Evolutionary conservation across 1,284 basidiomycete species (phyloP), one percentile per base, ranked within the genome.

Genomic region (Malassezia psittaci): DNA sequence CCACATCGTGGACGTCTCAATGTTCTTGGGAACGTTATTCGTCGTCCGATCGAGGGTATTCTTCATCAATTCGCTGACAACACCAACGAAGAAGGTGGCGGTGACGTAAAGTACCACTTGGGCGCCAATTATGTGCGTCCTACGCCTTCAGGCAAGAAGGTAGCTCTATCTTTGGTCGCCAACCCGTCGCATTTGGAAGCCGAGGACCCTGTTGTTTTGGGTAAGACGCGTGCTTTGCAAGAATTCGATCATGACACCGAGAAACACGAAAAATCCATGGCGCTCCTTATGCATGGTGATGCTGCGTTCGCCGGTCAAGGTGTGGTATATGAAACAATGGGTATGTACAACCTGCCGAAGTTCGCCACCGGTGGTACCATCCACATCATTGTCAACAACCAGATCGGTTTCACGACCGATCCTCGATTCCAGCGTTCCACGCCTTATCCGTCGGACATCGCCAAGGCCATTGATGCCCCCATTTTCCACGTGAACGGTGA

Each of bases 401-500:
- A 99, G 77, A 96, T 98, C 62, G 94, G 94, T 64, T 99, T 99
- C 81, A 99, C 94, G 59, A 99, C 94, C 54, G 93, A 96, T 76
- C 94, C 94, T 47, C 85, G 91, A 61, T 96, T 96, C 79, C 79
- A 91, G 50, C 91, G 93, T 60, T 98, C 93, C 13, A 99, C 94
- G 2, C 88, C 94, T 39, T 98, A 99, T 79, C 87, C 87, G n/a
- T 96, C 93, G 52, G 94, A 99, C 76, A 88, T 99, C 68, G 94
- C 94, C 68, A 99, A 99, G 78, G 85, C 90, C 46, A 96, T 96
- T 72, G 94, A 99, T 72, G 84, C 94, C 0, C 94, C 94, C 59
- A 96, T 98, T 78, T 96, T 98, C 85, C 94, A 98, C 78, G 94
- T 98, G 73, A 99, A 99, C 75, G 94, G 91, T 52, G 94, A 99